Conservation (phyloP, 441 rosid species). For the Populus trichocarpa region DNA sequence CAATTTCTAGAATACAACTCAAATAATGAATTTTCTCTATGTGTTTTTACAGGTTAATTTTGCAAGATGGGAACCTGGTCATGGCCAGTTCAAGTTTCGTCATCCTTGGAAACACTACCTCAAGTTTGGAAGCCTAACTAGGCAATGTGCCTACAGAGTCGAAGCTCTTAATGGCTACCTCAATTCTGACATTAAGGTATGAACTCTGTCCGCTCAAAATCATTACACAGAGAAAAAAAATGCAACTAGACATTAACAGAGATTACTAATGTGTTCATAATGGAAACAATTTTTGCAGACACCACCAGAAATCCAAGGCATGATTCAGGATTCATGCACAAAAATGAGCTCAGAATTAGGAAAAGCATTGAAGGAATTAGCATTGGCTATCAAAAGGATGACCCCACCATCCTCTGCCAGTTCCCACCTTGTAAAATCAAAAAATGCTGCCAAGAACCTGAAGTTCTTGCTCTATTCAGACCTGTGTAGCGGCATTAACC, state of each 20-base stretch:
- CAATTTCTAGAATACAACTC: not conserved
- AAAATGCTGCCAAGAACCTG: conserved; percentile 29
- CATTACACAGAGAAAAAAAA: not conserved
- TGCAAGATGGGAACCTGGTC: conserved; percentile 76
- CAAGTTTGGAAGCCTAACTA: conserved; percentile 34
- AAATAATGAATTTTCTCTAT: not conserved
- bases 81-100: conserved; percentile 49
- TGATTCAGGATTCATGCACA: conserved; percentile 38
- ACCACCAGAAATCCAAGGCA: conserved; percentile 34
- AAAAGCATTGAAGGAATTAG: conserved; percentile 44
- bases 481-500: conserved; percentile 16
- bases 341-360: conserved; percentile 44
- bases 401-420: conserved; percentile 30
- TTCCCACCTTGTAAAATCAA: conserved; percentile 39
- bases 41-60: conserved; percentile 47
- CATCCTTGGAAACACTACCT: conserved; percentile 71
- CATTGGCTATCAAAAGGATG: conserved; percentile 51
- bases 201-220: not conserved
- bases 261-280: not conserved
- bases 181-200: conserved; percentile 29
- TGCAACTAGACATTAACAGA: not conserved
- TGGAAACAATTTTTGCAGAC: conserved; percentile 32
- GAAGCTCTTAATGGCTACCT: conserved; percentile 45
- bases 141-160: conserved; percentile 43
- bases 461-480: conserved; percentile 36